These are phyloP conservation scores for Apiospora pterosperma DNA, from an alignment of 2,329 filamentous ascomycete species.

Conservation along the genomic window DNA sequence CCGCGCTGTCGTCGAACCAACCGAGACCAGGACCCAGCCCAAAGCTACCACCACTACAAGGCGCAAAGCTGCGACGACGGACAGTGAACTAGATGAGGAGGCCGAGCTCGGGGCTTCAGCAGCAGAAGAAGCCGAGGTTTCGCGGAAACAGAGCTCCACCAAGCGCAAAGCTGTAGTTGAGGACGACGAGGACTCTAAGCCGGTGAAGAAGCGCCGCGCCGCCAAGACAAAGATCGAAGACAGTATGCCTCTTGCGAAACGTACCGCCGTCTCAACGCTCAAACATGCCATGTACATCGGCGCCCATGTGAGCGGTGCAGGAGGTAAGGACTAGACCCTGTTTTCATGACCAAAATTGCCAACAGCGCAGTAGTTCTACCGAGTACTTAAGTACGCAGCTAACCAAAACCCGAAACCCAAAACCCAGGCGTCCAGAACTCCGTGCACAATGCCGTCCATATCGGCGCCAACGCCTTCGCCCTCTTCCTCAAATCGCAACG, in stretches of 20 bases:
- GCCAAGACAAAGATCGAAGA: constrained; percentile 30
- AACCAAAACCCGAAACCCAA: background rate
- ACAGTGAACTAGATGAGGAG: constrained; percentile 4
- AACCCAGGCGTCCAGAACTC: constrained; percentile 80
- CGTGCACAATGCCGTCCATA: constrained; percentile 70
- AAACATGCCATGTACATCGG: constrained; percentile 77
- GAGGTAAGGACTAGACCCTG: constrained; percentile 51
- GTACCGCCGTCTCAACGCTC: constrained; percentile 62
- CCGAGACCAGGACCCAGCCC: background rate
- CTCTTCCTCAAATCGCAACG: constrained; percentile 95
- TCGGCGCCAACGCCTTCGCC: constrained; percentile 90
- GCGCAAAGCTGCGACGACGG: constrained; percentile 24
- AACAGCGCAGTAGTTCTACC: background rate
- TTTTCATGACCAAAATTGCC: background rate
- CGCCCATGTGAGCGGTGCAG: constrained; percentile 86
- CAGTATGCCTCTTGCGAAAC: constrained; percentile 60
- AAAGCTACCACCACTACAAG: constrained; percentile 16
- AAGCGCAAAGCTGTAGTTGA: constrained; percentile 23
- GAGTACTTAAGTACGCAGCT: background rate
- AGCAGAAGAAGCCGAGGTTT: constrained; percentile 15
- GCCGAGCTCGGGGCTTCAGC: constrained; percentile 13
- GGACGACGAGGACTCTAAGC: constrained; percentile 17
- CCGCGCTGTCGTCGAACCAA: background rate
- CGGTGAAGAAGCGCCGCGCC: constrained; percentile 41
- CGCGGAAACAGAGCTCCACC: constrained; percentile 40